Conservation (phyloP, 768 basidiomycete genomes). For the Kwoniella sp. region DNA sequence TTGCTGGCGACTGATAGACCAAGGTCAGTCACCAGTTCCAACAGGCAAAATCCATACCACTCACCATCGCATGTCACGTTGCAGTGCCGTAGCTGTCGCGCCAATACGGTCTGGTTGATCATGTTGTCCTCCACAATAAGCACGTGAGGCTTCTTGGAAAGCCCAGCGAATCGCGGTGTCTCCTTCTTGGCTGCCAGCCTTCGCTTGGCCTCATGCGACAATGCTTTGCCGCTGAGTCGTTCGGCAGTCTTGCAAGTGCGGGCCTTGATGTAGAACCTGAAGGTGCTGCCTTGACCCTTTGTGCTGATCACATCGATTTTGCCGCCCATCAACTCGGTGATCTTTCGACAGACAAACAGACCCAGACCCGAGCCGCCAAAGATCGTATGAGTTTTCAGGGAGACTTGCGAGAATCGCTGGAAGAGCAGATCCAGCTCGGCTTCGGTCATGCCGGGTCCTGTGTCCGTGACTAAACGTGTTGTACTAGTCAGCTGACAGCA, state of each 20-base stretch:
- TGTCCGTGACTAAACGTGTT: conserved; percentile 32
- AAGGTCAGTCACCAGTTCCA: conserved; percentile 3
- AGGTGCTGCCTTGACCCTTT: conserved; percentile 50
- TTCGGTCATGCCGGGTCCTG: conserved; percentile 51
- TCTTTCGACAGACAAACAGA: conserved; percentile 51
- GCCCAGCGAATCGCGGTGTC: neutral
- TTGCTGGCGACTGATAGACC: conserved; percentile 29
- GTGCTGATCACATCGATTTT: conserved; percentile 50
- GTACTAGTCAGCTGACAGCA: no score
- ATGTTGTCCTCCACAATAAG: conserved; percentile 45
- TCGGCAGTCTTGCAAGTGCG: conserved; percentile 9
- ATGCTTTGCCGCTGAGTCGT: neutral
- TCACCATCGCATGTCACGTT: conserved; percentile 42
- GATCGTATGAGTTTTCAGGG: conserved; percentile 44
- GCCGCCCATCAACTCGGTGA: conserved; percentile 49
- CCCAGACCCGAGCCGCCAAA: conserved; percentile 50
- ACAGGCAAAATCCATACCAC: neutral
- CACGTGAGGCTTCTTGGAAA: conserved; percentile 26
- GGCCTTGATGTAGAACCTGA: conserved; percentile 52
- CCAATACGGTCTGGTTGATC: conserved; percentile 48
- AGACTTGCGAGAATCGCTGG: conserved; percentile 52
- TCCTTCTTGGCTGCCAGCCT: neutral
- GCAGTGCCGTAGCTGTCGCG: conserved; percentile 41
- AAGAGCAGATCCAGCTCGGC: conserved; percentile 51
- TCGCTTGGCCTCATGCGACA: neutral